These are phyloP conservation scores for Bipolaris bicolor DNA, from an alignment of 2,329 filamentous ascomycete species.

Conservation along the genomic window DNA sequence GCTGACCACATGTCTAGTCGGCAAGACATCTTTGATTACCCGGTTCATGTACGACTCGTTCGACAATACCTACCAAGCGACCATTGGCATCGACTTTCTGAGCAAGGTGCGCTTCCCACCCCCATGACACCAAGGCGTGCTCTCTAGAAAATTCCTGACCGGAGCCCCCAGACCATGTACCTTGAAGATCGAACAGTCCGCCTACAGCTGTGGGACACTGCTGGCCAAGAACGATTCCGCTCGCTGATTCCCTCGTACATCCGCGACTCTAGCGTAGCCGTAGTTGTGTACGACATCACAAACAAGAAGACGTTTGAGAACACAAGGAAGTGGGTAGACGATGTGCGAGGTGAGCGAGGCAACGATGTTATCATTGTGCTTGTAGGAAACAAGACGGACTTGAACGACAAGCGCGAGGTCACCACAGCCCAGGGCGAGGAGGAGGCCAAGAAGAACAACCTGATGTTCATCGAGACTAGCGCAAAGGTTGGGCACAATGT, in stretches of 20 bases:
- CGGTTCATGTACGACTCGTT: constrained; percentile 99
- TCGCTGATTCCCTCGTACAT: constrained; percentile 98
- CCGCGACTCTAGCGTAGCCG: constrained; percentile 94
- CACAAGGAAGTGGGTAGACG: constrained; percentile 99
- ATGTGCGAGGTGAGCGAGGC: constrained; percentile 92
- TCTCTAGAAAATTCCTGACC: constrained; percentile 12
- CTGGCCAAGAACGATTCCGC: constrained; percentile 95
- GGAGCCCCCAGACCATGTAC: constrained; percentile 84
- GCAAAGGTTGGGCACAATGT: constrained; percentile 98
- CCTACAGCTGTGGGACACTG: constrained; percentile 97
- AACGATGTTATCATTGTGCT: constrained; percentile 99
- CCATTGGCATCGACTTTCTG: constrained; percentile 98
- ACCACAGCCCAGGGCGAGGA: constrained; percentile 96
- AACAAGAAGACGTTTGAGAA: constrained; percentile 98
- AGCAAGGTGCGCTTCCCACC: constrained; percentile 73
- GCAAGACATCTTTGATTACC: constrained; percentile 98
- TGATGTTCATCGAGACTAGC: constrained; percentile 99
- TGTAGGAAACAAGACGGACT: constrained; percentile 98
- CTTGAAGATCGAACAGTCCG: constrained; percentile 97
- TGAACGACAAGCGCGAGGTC: constrained; percentile 97
- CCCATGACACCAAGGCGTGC: background rate
- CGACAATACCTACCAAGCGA: constrained; percentile 99
- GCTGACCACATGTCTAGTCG: constrained; percentile 65
- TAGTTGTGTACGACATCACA: constrained; percentile 98
- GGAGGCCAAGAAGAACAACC: constrained; percentile 94